phyloP scores from a whole-genome alignment of 2,329 filamentous ascomycete genomes.

The Aureobasidium sp. region DNA sequence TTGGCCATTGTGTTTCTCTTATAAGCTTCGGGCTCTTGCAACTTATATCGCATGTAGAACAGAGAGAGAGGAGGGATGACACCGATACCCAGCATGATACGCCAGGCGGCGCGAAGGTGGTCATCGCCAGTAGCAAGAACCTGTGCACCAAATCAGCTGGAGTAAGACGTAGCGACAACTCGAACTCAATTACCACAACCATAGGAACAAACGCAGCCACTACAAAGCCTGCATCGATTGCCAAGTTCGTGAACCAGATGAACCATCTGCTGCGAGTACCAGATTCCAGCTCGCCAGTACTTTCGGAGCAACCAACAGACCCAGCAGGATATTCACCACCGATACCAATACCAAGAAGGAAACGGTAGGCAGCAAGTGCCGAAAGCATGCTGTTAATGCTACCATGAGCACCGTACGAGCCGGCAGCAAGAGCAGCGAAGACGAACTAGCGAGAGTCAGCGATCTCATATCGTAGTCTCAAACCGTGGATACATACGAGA shows the following conservation, averaged over 20 bases:
- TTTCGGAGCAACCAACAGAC: slow-evolving; percentile 85
- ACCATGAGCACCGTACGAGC: slow-evolving; percentile 70
- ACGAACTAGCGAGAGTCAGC: slow-evolving; percentile 56
- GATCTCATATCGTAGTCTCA: accelerated
- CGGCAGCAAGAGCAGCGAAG: slow-evolving; percentile 81
- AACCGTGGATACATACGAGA: slow-evolving; percentile 48
- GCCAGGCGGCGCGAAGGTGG: slow-evolving; percentile 79
- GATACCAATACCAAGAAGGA: slow-evolving; percentile 69
- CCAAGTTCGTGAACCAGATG: slow-evolving; percentile 83
- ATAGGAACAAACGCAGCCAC: slow-evolving; percentile 82
- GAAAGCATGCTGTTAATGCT: slow-evolving; percentile 79
- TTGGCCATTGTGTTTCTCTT: slow-evolving; percentile 71
- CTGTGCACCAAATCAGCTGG: slow-evolving; percentile 38
- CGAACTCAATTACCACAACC: slow-evolving; percentile 46
- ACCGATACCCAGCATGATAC: slow-evolving; percentile 78
- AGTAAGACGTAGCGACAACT: not conserved
- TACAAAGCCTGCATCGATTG: slow-evolving; percentile 89
- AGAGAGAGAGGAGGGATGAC: slow-evolving; percentile 75
- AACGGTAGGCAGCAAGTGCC: slow-evolving; percentile 83
- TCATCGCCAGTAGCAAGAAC: slow-evolving; percentile 59
- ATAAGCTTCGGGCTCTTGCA: slow-evolving; percentile 82
- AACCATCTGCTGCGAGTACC: slow-evolving; percentile 89
- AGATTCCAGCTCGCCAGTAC: slow-evolving; percentile 80
- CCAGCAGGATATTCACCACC: slow-evolving; percentile 81
- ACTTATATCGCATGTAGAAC: slow-evolving; percentile 71